These are phyloP conservation scores for Rhodomyrtus psidioides DNA, from an alignment of 441 rosid species.

Conservation along the genomic window DNA sequence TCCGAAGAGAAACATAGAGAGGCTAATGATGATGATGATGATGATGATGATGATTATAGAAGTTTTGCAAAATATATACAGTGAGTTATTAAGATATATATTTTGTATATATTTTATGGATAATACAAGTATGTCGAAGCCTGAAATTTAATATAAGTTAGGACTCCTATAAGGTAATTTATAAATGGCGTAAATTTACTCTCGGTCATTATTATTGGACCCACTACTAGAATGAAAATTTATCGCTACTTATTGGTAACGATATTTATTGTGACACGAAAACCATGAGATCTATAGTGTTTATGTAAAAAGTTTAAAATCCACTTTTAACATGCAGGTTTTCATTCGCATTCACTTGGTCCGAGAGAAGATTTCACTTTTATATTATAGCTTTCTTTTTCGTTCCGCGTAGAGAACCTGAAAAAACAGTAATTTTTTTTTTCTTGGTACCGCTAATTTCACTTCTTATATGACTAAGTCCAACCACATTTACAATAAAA, in stretches of 20 bases:
- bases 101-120: too few relatives aligned
- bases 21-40: too few relatives aligned
- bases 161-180: neutral
- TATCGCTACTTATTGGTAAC: neutral
- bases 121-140: neutral
- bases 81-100: too few relatives aligned
- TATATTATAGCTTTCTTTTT: neutral
- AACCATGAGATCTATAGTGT: neutral
- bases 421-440: neutral
- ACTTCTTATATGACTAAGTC: too few relatives aligned
- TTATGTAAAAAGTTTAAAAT: neutral
- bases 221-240: neutral
- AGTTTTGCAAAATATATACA: too few relatives aligned
- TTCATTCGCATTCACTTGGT: neutral
- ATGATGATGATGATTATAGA: too few relatives aligned
- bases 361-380: neutral
- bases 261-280: neutral
- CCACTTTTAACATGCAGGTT: neutral
- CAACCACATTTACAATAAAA: too few relatives aligned
- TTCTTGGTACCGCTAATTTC: too few relatives aligned
- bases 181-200: neutral
- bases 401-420: neutral
- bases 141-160: neutral
- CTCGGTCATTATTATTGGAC: rapidly evolving
- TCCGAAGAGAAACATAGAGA: too few relatives aligned